Base-by-base conservation (phyloP, 768 basidiomycete genomes). In the Tubosaeta brunneosetosa region DNA sequence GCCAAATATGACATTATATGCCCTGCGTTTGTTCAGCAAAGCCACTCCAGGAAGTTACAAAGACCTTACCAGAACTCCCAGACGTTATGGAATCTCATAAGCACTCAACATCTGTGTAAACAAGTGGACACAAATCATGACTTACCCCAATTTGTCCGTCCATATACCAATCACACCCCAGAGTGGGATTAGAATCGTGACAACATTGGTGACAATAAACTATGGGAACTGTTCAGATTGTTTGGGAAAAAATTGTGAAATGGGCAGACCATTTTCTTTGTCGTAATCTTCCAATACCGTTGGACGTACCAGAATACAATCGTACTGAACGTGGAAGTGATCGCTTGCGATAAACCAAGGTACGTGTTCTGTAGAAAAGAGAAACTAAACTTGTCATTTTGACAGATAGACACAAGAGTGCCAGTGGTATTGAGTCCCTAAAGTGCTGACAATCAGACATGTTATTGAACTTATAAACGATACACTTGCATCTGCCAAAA, bases 81-180 rank as follows among this genome's bases (percentile, higher is more conserved):
- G 13, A 61, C 78, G 53, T 90, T 88, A 63, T 91, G 89, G 70
- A 88, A 90, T 2, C 80, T 82, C 36, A 34, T 19, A 16, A 16
- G 16, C 42, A 22, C 3, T 3, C 0, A 41, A 46, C 47, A 54
- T 25, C 12, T 55, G 66, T 17, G 22, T 16, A 26, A 17, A 36
- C 38, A 14, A 37, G 17, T 9, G 16, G 6, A 42, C n/a, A 0
- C 13, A 14, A 46, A 29, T 14, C 19, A 64, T 1, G 1, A 52
- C 78, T 19, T 58, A 87, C 84, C 90, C 90, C 44, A 93, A 59
- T 53, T 77, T 86, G 9, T 71, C 55, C 0, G 89, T 90, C 88
- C 90, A 90, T 44, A 92, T 82, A 2, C 91, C 89, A 40, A 91
- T 75, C 86, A 88, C 86, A 13, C 88, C 87, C 90, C 90, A 92